Base-by-base conservation (phyloP, 1,284 basidiomycete species). In the Marasmius tenuissimus region DNA sequence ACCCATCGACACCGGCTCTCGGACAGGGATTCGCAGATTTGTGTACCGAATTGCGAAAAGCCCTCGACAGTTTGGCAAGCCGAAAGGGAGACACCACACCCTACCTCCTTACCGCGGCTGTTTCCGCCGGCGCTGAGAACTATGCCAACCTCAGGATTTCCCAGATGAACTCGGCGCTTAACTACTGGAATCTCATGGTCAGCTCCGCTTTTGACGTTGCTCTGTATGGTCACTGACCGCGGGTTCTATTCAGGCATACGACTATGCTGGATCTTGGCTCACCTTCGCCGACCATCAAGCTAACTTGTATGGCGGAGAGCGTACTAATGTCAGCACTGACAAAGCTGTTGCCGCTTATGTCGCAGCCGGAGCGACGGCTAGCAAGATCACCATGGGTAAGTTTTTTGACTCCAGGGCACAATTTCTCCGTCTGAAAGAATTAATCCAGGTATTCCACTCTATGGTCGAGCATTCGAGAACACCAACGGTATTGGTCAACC, bases 121-220 rank as follows among this genome's bases (percentile, higher is more conserved):
- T 84, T 51, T 73, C 81, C 14, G 93, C 93, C 59, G 94, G 93
- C 27, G 67, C 82, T 2, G 77, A 78, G 27, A 86, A 93, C 70
- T 90, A 92, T 70, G 78, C 82, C 55, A 81, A 86, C 64, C 80
- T 94, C 20, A 78, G 82, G 11, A 78, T 96, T 16, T 70, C 80
- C 9, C 86, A 89, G 68, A 92, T 97, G 91, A 86, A 95, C 70
- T 72, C 73, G 12, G 86, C 83, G 27, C 76, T 97, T 51, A 85
- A 83, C 48, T 94, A 91, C 76, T 97, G 94, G 94, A 96, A 97
- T 73, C 75, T 98, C 60, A 97, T 98, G 95, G 91, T 90, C 69
- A 67, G 74, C 49, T 11, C 33, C 39, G 33, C 45, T 53, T 50
- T n/a, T 42, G 22, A 27, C 4, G 27, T 4, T 27, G 27, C 27